A percentile compares a stretch with the other conserved stretches of the same genome.
phyloP scores from a whole-genome alignment of 495 filamentous ascomycete genomes.

The Penicillium ucsense region DNA sequence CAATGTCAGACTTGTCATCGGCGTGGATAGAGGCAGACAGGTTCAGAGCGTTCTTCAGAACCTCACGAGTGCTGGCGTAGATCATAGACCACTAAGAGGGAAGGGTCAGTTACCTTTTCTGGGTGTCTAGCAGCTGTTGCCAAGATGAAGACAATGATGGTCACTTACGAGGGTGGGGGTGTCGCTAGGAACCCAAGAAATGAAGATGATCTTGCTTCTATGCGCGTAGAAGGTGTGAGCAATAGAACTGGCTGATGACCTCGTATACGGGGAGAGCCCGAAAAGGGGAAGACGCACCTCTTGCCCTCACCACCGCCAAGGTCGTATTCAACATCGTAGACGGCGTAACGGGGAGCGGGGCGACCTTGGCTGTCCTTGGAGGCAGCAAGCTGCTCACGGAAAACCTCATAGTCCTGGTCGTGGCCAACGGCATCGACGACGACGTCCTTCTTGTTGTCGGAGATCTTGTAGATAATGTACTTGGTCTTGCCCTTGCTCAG shows the following conservation, averaged over 20 bases:
- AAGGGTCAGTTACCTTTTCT: conserved; percentile 12
- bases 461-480: conserved; percentile 96
- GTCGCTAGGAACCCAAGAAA: conserved; percentile 84
- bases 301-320: conserved; percentile 70
- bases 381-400: conserved; percentile 68
- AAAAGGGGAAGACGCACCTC: conserved; percentile 42
- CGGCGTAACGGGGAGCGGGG: conserved; percentile 70
- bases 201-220: conserved; percentile 94
- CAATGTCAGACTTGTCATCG: conserved; percentile 84
- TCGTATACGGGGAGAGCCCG: not conserved
- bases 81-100: conserved; percentile 59
- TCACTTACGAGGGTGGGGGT: conserved; percentile 67
- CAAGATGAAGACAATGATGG: not conserved
- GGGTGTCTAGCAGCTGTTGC: not conserved
- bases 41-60: conserved; percentile 77
- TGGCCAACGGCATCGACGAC: conserved; percentile 67
- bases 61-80: conserved; percentile 92
- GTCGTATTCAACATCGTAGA: conserved; percentile 87
- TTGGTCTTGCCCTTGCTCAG: conserved; percentile 70
- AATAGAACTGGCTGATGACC: not conserved
- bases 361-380: conserved; percentile 59
- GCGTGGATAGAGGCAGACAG: conserved; percentile 79
- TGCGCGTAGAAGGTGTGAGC: conserved; percentile 7
- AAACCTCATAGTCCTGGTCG: conserved; percentile 59
- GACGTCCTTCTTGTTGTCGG: conserved; percentile 84